These are phyloP conservation scores for Adenanthera pavonina DNA, from an alignment of 306 rosid genomes.

Conservation along the genomic window DNA sequence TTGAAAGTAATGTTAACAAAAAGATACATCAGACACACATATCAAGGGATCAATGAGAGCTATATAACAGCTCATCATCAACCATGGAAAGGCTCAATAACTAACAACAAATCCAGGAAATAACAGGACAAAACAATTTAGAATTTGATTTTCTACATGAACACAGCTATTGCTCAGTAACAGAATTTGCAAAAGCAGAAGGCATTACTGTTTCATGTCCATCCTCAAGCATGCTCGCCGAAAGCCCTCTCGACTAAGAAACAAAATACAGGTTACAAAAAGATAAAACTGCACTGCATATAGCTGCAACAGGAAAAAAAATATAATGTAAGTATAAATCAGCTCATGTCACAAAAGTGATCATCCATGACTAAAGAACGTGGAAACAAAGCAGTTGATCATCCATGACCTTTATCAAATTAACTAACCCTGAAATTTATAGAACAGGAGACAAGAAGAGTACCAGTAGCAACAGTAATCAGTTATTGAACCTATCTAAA, in stretches of 20 bases:
- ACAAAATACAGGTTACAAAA: slow-evolving; percentile 83
- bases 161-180: slow-evolving; percentile 29
- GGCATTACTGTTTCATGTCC: slow-evolving; percentile 70
- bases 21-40: background rate
- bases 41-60: slow-evolving; percentile 24
- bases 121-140: slow-evolving; percentile 3
- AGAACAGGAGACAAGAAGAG: background rate
- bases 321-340: slow-evolving; percentile 9
- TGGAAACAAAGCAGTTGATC: background rate
- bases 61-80: slow-evolving; percentile 15
- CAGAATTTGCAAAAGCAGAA: slow-evolving; percentile 19
- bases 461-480: background rate
- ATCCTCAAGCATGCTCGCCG: slow-evolving; percentile 89
- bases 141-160: slow-evolving; percentile 12
- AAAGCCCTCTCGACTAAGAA: slow-evolving; percentile 97
- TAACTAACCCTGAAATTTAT: background rate
- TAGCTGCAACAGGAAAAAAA: slow-evolving; percentile 40
- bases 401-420: slow-evolving; percentile 1
- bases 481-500: slow-evolving; percentile 1
- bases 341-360: slow-evolving; percentile 11
- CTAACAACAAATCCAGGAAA: background rate
- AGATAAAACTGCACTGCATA: slow-evolving; percentile 96
- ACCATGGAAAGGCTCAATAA: background rate
- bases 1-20: slow-evolving; percentile 17
- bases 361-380: background rate